Conservation (phyloP, 1,284 basidiomycete species). For the Trametes hirsuta region DNA sequence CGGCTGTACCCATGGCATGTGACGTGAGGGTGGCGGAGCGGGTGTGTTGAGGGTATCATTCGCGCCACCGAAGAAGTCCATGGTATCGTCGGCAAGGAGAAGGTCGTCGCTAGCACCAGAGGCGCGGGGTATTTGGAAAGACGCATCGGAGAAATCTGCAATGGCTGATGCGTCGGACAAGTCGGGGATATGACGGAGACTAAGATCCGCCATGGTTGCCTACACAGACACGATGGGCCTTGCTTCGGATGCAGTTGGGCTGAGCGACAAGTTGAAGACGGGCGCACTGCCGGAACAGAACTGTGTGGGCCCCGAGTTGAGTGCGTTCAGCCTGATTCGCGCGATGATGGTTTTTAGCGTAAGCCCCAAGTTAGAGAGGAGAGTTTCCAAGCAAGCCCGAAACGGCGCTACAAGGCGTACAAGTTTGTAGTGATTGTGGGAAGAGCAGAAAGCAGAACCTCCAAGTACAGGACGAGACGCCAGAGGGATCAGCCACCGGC, state of each 20-base stretch:
- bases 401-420: no score
- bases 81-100: constrained; percentile 32
- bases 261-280: no score
- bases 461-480: background rate
- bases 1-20: constrained; percentile 8
- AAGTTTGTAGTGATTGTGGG: background rate
- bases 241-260: no score
- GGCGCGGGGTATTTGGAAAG: constrained; percentile 35
- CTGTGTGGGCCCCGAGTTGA: no score
- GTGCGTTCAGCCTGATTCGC: no score
- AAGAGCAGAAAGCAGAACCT: background rate
- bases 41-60: constrained; percentile 27
- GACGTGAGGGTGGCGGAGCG: background rate
- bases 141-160: constrained; percentile 32
- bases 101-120: constrained; percentile 24
- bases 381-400: no score
- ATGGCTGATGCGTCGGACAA: constrained; percentile 25
- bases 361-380: no score
- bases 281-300: no score
- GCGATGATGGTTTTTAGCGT: no score
- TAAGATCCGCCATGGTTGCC: constrained; percentile 27
- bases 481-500: constrained; percentile 5
- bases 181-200: constrained; percentile 33
- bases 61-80: constrained; percentile 29
- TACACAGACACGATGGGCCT: no score